Evolutionary conservation across 208 protist species (phyloP), one percentile per base, ranked within the genome.

Genomic region (Trypanosoma caninum): DNA sequence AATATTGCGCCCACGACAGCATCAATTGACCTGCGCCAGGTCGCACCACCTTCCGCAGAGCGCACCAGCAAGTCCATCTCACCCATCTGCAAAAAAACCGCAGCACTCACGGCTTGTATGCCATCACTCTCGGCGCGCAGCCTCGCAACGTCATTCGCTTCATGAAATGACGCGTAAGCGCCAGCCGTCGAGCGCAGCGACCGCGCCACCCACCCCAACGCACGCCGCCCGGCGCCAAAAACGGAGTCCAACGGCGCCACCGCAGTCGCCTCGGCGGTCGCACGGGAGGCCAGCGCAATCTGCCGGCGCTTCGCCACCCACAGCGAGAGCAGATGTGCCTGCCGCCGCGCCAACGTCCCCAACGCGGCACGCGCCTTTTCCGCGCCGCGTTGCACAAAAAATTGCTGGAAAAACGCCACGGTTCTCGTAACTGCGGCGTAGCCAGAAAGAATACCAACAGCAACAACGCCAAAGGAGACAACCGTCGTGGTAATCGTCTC

Each of bases 401-500:
- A 0, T 69, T 74, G 56, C 54, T 48, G 44, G 81, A 63, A 52
- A 71, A 84, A 46, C 56, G 53, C 27, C 25, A 78, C 14, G 0
- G 88, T 84, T 3, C 84, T 84, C 18, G 72, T 82, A 25, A 90
- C 30, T 31, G 83, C 77, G 14, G 88, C 88, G 58, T 87, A 91
- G 42, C 88, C 88, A 2, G 69, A 72, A 28, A 94, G 78, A 9
- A 90, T 53, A 9, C 88, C 84, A 11, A 83, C 80, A 38, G 79
- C 56, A 16, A 76, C 55, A 18, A 91, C 80, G 14, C 88, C 88
- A 13, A 79, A 35, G 10, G 68, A 62, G 18, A 80, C 80, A 10
- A 90, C 67, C 7, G 20, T 34, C n/a, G 57, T 38, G 11, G 30
- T 67, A 16, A 63, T 18, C 13, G 34, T 45, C 38, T 60, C 45